These are phyloP conservation scores for Candida lessepsii DNA, from an alignment of 805 yeast species.

Conservation along the genomic window DNA sequence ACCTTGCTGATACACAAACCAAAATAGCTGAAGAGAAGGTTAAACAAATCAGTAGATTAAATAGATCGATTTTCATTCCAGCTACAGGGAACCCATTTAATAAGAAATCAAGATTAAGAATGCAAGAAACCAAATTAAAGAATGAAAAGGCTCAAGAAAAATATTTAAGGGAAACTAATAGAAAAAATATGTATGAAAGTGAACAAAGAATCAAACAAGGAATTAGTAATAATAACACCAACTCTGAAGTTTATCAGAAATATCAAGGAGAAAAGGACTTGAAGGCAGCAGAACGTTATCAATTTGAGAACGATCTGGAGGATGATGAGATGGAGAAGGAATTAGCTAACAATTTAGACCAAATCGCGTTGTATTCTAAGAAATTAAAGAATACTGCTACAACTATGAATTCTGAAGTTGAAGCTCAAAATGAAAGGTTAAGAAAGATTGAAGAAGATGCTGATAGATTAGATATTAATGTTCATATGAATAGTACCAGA, in stretches of 20 bases:
- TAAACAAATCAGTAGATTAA: slow-evolving; percentile 71
- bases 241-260: slow-evolving; percentile 40
- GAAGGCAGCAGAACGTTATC: slow-evolving; percentile 64
- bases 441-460: slow-evolving; percentile 79
- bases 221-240: slow-evolving; percentile 42
- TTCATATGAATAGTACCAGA: slow-evolving; percentile 72
- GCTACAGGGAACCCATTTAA: slow-evolving; percentile 82
- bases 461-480: slow-evolving; percentile 77
- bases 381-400: slow-evolving; percentile 72
- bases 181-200: slow-evolving; percentile 58
- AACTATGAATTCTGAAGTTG: slow-evolving; percentile 73
- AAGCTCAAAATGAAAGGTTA: slow-evolving; percentile 72
- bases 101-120: slow-evolving; percentile 68
- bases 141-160: slow-evolving; percentile 62
- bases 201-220: slow-evolving; percentile 70
- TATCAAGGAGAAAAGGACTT: slow-evolving; percentile 53
- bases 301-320: slow-evolving; percentile 86
- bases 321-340: slow-evolving; percentile 92
- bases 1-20: slow-evolving; percentile 78
- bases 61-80: slow-evolving; percentile 79
- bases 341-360: slow-evolving; percentile 78
- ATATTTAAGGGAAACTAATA: slow-evolving; percentile 56
- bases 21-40: slow-evolving; percentile 81
- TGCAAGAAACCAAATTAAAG: slow-evolving; percentile 68
- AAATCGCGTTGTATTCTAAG: slow-evolving; percentile 64